These are phyloP conservation scores for Ustilago lituana DNA, from an alignment of 1,284 basidiomycete species.

Conservation along the genomic window DNA sequence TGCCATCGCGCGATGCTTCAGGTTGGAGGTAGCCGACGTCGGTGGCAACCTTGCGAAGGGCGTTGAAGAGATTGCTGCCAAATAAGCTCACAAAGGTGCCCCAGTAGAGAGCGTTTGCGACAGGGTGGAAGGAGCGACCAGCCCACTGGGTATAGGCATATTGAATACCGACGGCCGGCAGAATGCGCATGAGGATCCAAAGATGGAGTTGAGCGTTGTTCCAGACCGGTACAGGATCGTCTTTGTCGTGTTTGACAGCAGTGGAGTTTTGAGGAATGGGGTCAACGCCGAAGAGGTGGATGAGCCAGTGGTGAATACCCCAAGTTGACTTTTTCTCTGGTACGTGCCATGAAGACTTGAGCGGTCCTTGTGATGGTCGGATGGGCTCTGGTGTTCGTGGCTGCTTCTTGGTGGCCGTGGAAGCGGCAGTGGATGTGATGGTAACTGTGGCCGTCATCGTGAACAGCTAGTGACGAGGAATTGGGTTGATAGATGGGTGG, in stretches of 20 bases:
- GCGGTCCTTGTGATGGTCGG: constrained; percentile 40
- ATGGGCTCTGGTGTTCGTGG: constrained; percentile 22
- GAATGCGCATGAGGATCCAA: constrained; percentile 42
- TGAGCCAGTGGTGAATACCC: constrained; percentile 24
- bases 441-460: constrained; percentile 24
- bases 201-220: constrained; percentile 46
- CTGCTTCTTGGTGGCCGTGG: constrained; percentile 18
- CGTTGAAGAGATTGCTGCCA: constrained; percentile 30
- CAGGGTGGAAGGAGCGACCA: constrained; percentile 50
- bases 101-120: constrained; percentile 44
- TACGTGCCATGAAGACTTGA: constrained; percentile 44
- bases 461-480: background rate
- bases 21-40: constrained; percentile 57
- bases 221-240: constrained; percentile 46
- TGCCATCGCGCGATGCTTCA: constrained; percentile 40
- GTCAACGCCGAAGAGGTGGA: constrained; percentile 27
- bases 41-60: constrained; percentile 21
- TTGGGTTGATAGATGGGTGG: background rate
- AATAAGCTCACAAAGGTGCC: constrained; percentile 38
- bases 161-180: constrained; percentile 49
- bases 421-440: constrained; percentile 6
- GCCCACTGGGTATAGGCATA: constrained; percentile 40
- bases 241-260: constrained; percentile 28
- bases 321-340: constrained; percentile 17
- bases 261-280: constrained; percentile 30